Percentiles rank a stretch among this genome's conserved stretches.
Evolutionary conservation across 2,329 filamentous ascomycete genomes (phyloP).

Genomic region (Microcyclospora pomicola): DNA sequence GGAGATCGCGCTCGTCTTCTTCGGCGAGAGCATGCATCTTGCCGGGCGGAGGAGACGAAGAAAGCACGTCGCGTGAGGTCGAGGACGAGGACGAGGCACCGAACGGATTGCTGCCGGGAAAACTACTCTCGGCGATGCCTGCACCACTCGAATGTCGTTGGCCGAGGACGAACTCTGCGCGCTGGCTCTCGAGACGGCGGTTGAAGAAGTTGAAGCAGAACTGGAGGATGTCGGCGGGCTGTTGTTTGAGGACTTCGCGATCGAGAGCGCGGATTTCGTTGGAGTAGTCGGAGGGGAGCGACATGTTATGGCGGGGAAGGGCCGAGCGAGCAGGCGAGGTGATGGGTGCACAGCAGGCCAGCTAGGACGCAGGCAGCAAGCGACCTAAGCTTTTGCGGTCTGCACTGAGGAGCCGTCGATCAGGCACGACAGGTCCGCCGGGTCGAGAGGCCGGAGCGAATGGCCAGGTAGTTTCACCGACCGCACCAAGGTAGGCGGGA

Average conservation of each 20-base stretch:
- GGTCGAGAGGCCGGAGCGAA: too few species aligned
- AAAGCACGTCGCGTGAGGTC: constrained; percentile 10
- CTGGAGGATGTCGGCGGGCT: constrained; percentile 52
- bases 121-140: constrained; percentile 58
- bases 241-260: constrained; percentile 43
- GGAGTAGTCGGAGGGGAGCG: constrained; percentile 41
- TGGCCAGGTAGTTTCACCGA: too few species aligned
- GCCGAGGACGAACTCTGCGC: constrained; percentile 40
- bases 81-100: constrained; percentile 29
- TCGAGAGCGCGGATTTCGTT: constrained; percentile 51
- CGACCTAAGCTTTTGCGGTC: too few species aligned
- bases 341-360: not conserved
- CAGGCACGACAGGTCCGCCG: too few species aligned
- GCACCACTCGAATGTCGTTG: constrained; percentile 32
- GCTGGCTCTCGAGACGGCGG: constrained; percentile 51
- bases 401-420: too few species aligned
- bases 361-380: not conserved
- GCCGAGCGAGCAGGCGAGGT: not conserved
- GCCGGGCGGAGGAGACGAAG: constrained; percentile 28
- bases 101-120: constrained; percentile 70
- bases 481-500: too few species aligned
- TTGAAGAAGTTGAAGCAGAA: constrained; percentile 58
- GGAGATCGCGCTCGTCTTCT: constrained; percentile 72
- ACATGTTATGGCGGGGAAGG: constrained; percentile 9
- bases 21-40: constrained; percentile 54